Base-by-base conservation (phyloP, 1,284 basidiomycete genomes). In the Trichosporon sp. region DNA sequence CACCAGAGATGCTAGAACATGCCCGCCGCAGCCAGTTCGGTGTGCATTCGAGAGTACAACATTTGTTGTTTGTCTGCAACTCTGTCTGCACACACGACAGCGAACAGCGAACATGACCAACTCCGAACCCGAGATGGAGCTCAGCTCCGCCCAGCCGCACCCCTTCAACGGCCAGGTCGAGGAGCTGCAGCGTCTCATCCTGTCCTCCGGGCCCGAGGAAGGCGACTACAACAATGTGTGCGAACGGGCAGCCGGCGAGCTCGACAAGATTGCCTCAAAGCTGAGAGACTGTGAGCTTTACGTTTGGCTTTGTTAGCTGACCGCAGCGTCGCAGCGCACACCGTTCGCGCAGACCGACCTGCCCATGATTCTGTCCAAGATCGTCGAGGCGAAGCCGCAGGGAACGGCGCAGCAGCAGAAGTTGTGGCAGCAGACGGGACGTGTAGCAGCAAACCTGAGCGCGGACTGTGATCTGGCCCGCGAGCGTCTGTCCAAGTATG, bases 361-460 rank as follows among this genome's bases (percentile, higher is more conserved):
- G 12, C 71, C 71, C 14, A 26, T 26, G 7, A 67, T 46, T 6
- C 64, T 69, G 31, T 19, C 31, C 32, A 64, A 54, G 59, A 68
- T 70, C 14, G 66, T 48, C 4, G 35, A 14, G 32, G 19, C 26
- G 46, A 67, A 63, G 59, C 32, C 59, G 32, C 11, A 11, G 2
- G 59, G 59, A 5, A 7, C 59, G 12, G 14, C 59, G 32, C 31
- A 32, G 32, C 59, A 63, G 59, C 14, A 35, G 31, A 63, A 35
- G 31, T 14, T 63, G 32, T 63, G 59, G 59, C 59, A 37, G n/a
- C 78, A 82, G 69, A 71, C 74, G 3, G 79, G 76, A 0, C 72
- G 82, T 35, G 79, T 78, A 1, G 80, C 78, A 1, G 80, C 80
- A 6, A 84, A 84, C 70, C 65, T 83, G 7, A 76, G 71, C 1